A percentile compares a stretch with the other conserved stretches of the same genome.
Evolutionary conservation across 2,329 filamentous ascomycete species (phyloP).

Genomic region (Xylariaceae sp.): DNA sequence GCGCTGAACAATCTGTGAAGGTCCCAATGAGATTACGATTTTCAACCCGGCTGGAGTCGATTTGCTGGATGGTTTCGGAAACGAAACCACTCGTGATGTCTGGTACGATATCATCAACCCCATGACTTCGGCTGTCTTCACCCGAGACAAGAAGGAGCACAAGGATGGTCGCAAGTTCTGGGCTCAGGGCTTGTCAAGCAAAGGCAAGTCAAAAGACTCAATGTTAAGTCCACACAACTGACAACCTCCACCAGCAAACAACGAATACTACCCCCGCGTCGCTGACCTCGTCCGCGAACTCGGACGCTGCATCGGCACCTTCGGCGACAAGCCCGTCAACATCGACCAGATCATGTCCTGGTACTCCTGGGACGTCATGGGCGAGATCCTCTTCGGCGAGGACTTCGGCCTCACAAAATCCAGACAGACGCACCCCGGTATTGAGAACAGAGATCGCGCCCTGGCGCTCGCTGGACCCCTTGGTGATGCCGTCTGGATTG

Average conservation of each 20-base stretch:
- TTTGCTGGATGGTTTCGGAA: constrained; percentile 20
- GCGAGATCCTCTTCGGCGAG: constrained; percentile 20
- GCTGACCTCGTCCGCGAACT: constrained; percentile 12
- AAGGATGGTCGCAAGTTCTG: constrained; percentile 20
- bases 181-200: constrained; percentile 16
- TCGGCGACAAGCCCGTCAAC: constrained; percentile 8
- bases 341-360: constrained; percentile 20
- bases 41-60: constrained; percentile 18
- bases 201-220: constrained; percentile 12
- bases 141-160: constrained; percentile 17
- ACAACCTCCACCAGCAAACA: constrained; percentile 14
- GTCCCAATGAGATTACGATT: constrained; percentile 21
- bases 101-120: constrained; percentile 24
- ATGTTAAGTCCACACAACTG: background rate
- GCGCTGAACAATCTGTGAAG: constrained; percentile 12
- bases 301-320: constrained; percentile 11
- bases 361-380: constrained; percentile 22
- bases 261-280: constrained; percentile 19
- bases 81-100: constrained; percentile 19
- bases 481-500: constrained; percentile 19
- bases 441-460: constrained; percentile 18
- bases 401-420: constrained; percentile 17
- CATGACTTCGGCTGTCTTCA: constrained; percentile 21
- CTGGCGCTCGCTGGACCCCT: constrained; percentile 19
- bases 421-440: constrained; percentile 11